Percentiles rank a stretch among this genome's conserved stretches.
Conservation (phyloP, 305 asterid genomes). For the Rubia tinctorum region DNA sequence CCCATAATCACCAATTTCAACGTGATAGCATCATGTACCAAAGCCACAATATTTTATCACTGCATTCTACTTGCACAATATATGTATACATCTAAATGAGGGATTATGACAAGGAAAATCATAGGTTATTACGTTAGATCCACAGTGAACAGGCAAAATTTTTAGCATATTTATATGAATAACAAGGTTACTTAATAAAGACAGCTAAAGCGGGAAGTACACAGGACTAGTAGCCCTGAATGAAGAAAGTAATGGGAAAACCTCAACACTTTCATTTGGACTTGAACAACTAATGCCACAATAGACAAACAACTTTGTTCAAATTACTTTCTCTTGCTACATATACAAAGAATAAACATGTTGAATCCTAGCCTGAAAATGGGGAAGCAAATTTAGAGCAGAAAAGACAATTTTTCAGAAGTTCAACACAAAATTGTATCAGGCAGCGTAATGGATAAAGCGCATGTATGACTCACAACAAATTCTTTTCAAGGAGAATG, state of each 20-base stretch:
- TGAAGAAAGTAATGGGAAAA: background rate
- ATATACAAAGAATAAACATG: background rate
- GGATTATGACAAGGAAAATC: background rate
- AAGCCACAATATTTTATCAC: background rate
- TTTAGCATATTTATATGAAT: background rate
- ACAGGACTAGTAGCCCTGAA: background rate
- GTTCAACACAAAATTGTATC: background rate
- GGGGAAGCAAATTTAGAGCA: background rate
- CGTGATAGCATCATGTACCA: background rate
- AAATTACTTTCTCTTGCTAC: background rate
- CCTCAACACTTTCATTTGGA: background rate
- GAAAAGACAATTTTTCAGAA: background rate
- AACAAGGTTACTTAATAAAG: background rate
- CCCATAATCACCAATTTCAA: constrained; percentile 2
- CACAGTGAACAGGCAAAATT: background rate
- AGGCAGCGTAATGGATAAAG: background rate
- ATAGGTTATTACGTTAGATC: background rate
- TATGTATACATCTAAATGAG: background rate
- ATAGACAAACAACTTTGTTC: constrained; percentile 2
- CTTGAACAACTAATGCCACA: background rate
- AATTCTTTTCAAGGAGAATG: background rate
- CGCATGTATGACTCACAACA: background rate
- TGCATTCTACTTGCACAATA: background rate
- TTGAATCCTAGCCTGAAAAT: background rate
- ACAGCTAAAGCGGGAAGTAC: background rate